A percentile compares a stretch with the other conserved stretches of the same genome.
Evolutionary conservation across 768 basidiomycete species (phyloP).

Genomic region (Auricularia sp.): DNA sequence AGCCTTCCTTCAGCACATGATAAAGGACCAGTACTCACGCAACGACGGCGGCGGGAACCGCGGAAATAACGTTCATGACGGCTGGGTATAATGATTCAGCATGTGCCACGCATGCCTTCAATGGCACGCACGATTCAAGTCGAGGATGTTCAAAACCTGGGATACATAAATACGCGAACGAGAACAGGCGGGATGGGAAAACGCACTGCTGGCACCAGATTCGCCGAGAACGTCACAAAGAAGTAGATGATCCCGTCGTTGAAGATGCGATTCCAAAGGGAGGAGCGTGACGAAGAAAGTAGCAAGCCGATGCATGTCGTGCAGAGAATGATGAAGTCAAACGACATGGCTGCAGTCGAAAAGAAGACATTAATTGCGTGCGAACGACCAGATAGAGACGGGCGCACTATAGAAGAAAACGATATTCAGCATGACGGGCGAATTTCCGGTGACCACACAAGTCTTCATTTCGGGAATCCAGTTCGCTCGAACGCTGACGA

Average conservation of each 20-base stretch:
- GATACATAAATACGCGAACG: no score
- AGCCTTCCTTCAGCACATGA: no score
- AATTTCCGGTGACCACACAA: slow-evolving; percentile 50
- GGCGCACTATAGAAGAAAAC: slow-evolving; percentile 49
- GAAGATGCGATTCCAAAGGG: not conserved
- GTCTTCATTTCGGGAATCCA: slow-evolving; percentile 36
- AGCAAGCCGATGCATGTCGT: slow-evolving; percentile 28
- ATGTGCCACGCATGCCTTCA: no score
- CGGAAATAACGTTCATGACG: not conserved
- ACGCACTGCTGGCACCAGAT: not conserved
- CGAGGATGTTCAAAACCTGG: not conserved
- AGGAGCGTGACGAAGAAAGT: not conserved
- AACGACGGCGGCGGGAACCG: not conserved
- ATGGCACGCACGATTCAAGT: not conserved
- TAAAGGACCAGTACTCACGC: no score
- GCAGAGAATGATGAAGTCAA: slow-evolving; percentile 53
- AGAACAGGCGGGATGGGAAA: no score
- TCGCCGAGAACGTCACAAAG: not conserved
- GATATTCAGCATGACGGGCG: slow-evolving; percentile 49
- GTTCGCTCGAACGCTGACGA: slow-evolving; percentile 43
- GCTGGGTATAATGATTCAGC: not conserved
- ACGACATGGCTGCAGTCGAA: slow-evolving; percentile 42
- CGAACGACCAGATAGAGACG: not conserved
- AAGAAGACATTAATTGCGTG: slow-evolving; percentile 3
- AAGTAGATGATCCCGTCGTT: not conserved